Percentiles rank a stretch among this genome's conserved stretches.
phyloP scores from a whole-genome alignment of 2,329 filamentous ascomycete species.

The Fusarium mundagurra region DNA sequence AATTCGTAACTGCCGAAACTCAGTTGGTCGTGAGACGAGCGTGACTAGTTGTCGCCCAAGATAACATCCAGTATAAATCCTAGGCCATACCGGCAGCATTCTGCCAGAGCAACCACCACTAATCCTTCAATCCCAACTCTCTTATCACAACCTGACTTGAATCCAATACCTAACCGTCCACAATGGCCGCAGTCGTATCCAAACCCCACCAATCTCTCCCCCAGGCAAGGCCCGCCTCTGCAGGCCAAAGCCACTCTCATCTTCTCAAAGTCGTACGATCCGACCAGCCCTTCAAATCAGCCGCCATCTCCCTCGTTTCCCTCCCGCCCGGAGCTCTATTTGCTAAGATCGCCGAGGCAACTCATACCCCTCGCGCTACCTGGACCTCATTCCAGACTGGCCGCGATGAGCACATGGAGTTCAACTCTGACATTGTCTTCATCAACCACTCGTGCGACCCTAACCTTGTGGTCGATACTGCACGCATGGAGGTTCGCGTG shows the following conservation, averaged over 20 bases:
- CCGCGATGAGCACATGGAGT: neutral
- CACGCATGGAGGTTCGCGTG: neutral
- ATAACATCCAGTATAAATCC: neutral
- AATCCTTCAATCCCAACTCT: too few relatives aligned
- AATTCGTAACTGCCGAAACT: neutral
- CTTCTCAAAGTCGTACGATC: neutral
- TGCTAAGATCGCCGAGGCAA: neutral
- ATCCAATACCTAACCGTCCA: neutral
- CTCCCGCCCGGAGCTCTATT: neutral
- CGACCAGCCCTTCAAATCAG: neutral
- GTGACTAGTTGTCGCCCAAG: too few relatives aligned
- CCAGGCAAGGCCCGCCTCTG: neutral
- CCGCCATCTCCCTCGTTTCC: neutral
- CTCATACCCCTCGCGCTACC: neutral
- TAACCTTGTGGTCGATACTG: neutral
- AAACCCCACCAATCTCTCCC: neutral
- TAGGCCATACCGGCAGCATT: rapidly evolving
- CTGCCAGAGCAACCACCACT: rapidly evolving
- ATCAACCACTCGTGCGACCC: neutral
- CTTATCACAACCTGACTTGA: neutral
- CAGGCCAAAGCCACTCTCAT: neutral
- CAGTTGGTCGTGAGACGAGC: neutral
- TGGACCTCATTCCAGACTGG: neutral
- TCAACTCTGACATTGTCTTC: neutral
- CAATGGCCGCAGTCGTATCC: neutral